Conservation (phyloP, 2,329 filamentous ascomycete genomes). For the Neonectria ditissima region DNA sequence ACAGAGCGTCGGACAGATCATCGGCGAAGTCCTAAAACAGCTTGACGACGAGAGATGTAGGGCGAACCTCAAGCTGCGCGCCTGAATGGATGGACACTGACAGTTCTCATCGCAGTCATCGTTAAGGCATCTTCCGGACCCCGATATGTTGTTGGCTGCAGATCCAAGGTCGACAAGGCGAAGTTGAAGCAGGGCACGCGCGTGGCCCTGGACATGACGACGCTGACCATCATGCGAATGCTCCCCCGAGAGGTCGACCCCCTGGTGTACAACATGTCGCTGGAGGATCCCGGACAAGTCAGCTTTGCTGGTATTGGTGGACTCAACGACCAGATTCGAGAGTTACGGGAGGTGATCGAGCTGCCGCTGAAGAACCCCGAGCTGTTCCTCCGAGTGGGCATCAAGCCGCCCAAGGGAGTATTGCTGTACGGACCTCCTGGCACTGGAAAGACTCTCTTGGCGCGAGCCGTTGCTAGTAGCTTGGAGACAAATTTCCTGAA, state of each 20-base stretch:
- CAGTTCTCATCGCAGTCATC: slow-evolving; percentile 73
- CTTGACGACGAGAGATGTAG: slow-evolving; percentile 98
- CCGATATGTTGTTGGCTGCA: slow-evolving; percentile 97
- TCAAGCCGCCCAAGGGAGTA: slow-evolving; percentile 98
- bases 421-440: slow-evolving; percentile 95
- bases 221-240: slow-evolving; percentile 99
- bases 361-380: slow-evolving; percentile 98
- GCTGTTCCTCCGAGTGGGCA: slow-evolving; percentile 94
- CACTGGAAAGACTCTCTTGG: slow-evolving; percentile 95
- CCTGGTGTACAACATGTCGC: slow-evolving; percentile 99
- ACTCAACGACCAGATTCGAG: slow-evolving; percentile 97
- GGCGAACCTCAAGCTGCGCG: slow-evolving; percentile 47
- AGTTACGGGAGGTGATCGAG: slow-evolving; percentile 97
- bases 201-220: slow-evolving; percentile 98
- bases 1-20: slow-evolving; percentile 99
- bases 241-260: slow-evolving; percentile 97
- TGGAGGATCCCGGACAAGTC: slow-evolving; percentile 97
- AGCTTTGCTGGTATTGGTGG: slow-evolving; percentile 98
- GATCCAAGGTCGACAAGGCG: slow-evolving; percentile 96
- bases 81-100: slow-evolving; percentile 36
- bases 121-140: slow-evolving; percentile 98
- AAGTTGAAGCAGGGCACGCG: slow-evolving; percentile 99
- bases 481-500: slow-evolving; percentile 99
- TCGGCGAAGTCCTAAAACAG: slow-evolving; percentile 98
- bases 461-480: slow-evolving; percentile 94